These are phyloP conservation scores for Xylariaceae sp. DNA, from an alignment of 2,329 filamentous ascomycete species.

Conservation along the genomic window DNA sequence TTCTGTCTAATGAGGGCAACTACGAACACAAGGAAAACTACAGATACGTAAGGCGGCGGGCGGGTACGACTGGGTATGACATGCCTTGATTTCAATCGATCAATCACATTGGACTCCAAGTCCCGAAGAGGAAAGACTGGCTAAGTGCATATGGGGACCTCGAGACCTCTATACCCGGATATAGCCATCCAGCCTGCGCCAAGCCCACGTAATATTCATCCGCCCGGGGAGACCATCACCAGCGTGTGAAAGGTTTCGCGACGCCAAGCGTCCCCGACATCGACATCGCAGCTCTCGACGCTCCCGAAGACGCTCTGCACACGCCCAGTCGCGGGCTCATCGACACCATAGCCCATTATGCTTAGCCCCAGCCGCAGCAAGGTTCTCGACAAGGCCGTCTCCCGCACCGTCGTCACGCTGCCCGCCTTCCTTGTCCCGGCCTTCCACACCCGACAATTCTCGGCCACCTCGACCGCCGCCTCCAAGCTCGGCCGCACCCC, in stretches of 20 bases:
- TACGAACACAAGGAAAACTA: no score
- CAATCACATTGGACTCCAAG: no score
- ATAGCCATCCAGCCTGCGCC: no score
- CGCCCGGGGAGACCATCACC: no score
- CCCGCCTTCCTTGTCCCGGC: conserved; percentile 71
- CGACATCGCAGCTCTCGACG: conserved; percentile 7
- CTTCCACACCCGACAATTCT: conserved; percentile 65
- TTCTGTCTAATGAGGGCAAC: no score
- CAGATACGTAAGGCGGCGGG: no score
- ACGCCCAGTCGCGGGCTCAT: conserved; percentile 18
- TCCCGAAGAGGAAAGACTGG: no score
- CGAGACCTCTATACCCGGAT: no score
- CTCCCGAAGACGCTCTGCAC: conserved; percentile 3
- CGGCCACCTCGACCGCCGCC: conserved; percentile 58
- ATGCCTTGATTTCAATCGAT: no score
- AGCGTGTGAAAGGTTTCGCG: neutral
- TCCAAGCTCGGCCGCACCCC: conserved; percentile 86
- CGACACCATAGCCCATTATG: conserved; percentile 43
- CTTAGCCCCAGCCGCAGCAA: conserved; percentile 60
- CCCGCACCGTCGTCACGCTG: conserved; percentile 48
- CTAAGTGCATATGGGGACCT: no score
- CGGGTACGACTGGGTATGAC: no score
- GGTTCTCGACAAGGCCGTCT: conserved; percentile 54
- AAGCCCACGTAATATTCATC: no score
- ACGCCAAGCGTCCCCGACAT: conserved; percentile 19